Percentiles rank a stretch among this genome's conserved stretches.
phyloP scores from a whole-genome alignment of 2,329 filamentous ascomycete genomes.

The Fonsecaea multimorphosa region DNA sequence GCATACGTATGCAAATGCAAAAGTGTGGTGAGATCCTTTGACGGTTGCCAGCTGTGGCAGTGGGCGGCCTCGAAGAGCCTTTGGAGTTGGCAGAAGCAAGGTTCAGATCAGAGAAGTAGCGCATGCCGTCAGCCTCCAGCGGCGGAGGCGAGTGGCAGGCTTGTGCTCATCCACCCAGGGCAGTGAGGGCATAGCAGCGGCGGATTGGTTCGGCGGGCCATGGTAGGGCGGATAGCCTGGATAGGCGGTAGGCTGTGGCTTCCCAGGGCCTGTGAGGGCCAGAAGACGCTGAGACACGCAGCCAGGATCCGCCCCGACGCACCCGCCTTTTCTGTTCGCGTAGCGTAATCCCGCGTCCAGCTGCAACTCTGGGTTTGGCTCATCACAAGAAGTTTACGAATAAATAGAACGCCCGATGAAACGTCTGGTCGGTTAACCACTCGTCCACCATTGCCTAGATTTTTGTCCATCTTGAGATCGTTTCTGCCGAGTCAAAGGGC shows the following conservation, averaged over 20 bases:
- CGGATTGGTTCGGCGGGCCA: slow-evolving; percentile 7
- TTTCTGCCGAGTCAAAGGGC: not conserved
- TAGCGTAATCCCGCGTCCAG: slow-evolving; percentile 12
- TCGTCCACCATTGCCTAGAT: not conserved
- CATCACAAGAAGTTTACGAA: not conserved
- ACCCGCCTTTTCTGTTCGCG: not conserved
- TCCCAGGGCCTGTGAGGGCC: not conserved
- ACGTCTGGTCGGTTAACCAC: not conserved
- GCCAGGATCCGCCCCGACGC: slow-evolving; percentile 2
- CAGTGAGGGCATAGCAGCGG: slow-evolving; percentile 1
- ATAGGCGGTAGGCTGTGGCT: not conserved
- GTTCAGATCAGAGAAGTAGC: not conserved
- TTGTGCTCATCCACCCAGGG: slow-evolving; percentile 12
- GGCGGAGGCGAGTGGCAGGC: slow-evolving; percentile 11
- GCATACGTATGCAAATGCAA: slow-evolving; percentile 4
- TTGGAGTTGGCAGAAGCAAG: slow-evolving; percentile 19
- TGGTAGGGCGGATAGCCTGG: not conserved
- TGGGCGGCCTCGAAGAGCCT: slow-evolving; percentile 18
- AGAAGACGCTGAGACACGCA: slow-evolving; percentile 13
- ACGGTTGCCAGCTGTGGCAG: slow-evolving; percentile 3
- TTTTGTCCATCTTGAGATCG: not conserved
- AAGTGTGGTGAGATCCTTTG: slow-evolving; percentile 13
- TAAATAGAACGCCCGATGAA: not conserved
- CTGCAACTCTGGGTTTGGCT: slow-evolving; percentile 6
- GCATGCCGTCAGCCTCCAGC: slow-evolving; percentile 18